Base-by-base conservation (phyloP, 148 eudicot genomes). In the Agrostemma githago region DNA sequence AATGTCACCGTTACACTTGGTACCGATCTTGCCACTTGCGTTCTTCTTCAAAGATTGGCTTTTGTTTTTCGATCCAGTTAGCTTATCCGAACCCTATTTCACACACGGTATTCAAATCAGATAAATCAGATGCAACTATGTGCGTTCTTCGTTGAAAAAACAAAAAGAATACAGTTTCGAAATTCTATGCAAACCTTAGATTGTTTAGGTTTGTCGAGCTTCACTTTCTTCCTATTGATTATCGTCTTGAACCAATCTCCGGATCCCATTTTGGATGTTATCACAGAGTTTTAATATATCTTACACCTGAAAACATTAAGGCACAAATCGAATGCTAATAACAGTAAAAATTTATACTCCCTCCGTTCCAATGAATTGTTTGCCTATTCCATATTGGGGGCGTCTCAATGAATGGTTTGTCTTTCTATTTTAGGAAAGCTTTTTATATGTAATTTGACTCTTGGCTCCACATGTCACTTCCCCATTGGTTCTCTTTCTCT, bases 201-300 rank as follows among this genome's bases (percentile, higher is more conserved):
- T 65, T 75, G 86, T 73, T 84, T 89, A 42, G 79, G 80, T 79
- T 80, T 85, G 40, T 67, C 80, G 75, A 68, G 66, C 83, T 85
- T 89, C 62, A 72, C 82, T 85, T 90, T 95, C 92, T 86, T 95
- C 75, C 78, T 74, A 66, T 83, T 76, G 62, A 88, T 85, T 76
- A 92, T 81, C 58, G 81, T 83, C 88, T 87, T 95, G 38, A 95
- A 83, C 96, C 98, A 95, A 83, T 86, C 84, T 72, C 96, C 92
- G 66, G 97, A 88, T 40, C 96, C 92, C 97, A 91, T 94, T 80
- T 59, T 70, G 1, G 57, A 56, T 67, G 72, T 73, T 79, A 72
- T 71, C 43, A 66, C 15, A 70, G 65, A 62, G 66, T 21, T 40
- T 75, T 44, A 76, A 58, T n/a, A 48, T 71, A 59, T 72, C 66